Base-by-base conservation (phyloP, 495 filamentous ascomycete species). In the Jackrogersella multiformis region DNA sequence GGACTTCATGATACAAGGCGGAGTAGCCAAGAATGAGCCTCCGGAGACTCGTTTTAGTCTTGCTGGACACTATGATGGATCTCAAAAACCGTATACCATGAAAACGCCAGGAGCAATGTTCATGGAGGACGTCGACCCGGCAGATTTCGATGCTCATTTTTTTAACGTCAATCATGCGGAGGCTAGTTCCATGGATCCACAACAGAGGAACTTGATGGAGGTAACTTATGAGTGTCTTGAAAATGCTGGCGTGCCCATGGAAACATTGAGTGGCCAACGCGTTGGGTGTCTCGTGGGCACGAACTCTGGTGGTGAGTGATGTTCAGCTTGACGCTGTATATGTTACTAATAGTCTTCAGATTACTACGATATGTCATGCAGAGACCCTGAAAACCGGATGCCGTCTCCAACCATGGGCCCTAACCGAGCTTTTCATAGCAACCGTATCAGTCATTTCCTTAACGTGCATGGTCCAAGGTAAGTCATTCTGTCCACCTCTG, bases 1-100 rank as follows among this genome's bases (percentile, higher is more conserved):
- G 84, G 74, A 86, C 9, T 73, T 86, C 49, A 63, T 84, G 9
- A 78, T 85, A 42, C 80, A 86, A 15, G 88, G 87, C 4, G 79
- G 85, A 7, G 66, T 74, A 0, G 78, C 85, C 42, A 78, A 77
- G 59, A 74, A 77, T 2, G 74, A 81, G 70, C 77, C 87, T 26
- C 92, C 26, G 26, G 26, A 30, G 26, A 30, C n/a, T n/a, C n/a
- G n/a, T n/a, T n/a, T n/a, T n/a, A n/a, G n/a, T n/a, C n/a, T n/a
- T n/a, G n/a, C n/a, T n/a, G n/a, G n/a, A n/a, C n/a, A n/a, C n/a
- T n/a, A n/a, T 36, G 34, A 36, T 36, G 34, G 34, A 36, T 10
- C 85, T 44, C 78, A 78, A 59, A 74, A 77, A 2, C 74, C 82
- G 71, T 77, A 87, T 26, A 91, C 91, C 0, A 71, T 83, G 30